Percentiles rank a stretch among this genome's conserved stretches.
These are phyloP conservation scores for Trichoderma cornu-damae DNA, from an alignment of 2,329 filamentous ascomycete genomes.

Conservation along the genomic window DNA sequence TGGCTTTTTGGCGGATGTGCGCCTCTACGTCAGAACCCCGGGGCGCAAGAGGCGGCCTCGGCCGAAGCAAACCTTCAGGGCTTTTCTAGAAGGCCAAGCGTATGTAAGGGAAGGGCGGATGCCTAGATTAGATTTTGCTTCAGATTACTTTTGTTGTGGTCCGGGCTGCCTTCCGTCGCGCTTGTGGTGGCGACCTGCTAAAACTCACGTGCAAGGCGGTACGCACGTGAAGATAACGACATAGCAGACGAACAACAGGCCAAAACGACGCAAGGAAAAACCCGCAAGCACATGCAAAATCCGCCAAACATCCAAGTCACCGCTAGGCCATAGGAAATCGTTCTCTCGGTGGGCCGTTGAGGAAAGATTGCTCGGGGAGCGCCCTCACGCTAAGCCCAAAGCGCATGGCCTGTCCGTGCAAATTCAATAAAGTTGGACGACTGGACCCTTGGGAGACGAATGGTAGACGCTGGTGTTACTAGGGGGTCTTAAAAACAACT, in stretches of 20 bases:
- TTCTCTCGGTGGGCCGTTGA: conserved; percentile 15
- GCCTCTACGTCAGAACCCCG: conserved; percentile 8
- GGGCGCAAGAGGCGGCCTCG: not conserved
- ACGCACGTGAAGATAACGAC: not conserved
- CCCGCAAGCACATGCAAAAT: conserved; percentile 17
- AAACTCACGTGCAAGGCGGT: not conserved
- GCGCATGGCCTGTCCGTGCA: not conserved
- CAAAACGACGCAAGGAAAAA: not conserved
- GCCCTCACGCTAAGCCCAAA: not conserved
- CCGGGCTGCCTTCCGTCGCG: not conserved
- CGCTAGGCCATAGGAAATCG: not conserved
- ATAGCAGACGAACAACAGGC: not conserved
- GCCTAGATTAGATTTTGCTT: not conserved
- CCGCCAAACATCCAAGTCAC: not conserved
- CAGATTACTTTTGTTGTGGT: not conserved
- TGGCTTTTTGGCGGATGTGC: not conserved
- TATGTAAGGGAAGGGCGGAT: not conserved
- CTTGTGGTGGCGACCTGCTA: not conserved
- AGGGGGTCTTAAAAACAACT: too few species aligned
- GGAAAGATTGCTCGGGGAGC: conserved; percentile 12
- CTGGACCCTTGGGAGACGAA: too few species aligned
- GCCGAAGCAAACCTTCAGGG: not conserved
- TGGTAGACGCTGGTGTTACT: too few species aligned
- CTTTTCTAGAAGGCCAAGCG: not conserved
- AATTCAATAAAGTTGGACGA: conserved; percentile 1